Evolutionary conservation across 2,329 filamentous ascomycete species (phyloP).

Genomic region (Hymenotorrendiella dingleyae): DNA sequence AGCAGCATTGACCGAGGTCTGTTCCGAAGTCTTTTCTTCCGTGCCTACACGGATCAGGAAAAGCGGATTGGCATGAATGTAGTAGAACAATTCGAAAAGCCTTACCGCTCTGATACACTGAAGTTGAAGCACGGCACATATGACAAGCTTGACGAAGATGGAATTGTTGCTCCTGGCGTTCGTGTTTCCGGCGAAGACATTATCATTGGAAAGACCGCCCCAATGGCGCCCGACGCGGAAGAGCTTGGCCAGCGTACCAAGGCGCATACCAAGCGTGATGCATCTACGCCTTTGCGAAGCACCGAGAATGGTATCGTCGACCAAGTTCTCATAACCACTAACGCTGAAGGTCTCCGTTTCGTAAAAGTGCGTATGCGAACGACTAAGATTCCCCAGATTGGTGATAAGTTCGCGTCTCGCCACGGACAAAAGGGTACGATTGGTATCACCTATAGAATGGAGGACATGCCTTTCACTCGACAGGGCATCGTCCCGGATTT

Average conservation of each 20-base stretch:
- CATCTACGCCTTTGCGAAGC: conserved; percentile 87
- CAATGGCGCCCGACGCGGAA: conserved; percentile 85
- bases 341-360: conserved; percentile 88
- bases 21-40: conserved; percentile 96
- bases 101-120: conserved; percentile 79
- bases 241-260: conserved; percentile 90
- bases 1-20: conserved; percentile 96
- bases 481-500: conserved; percentile 91
- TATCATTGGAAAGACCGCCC: conserved; percentile 97
- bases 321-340: conserved; percentile 87
- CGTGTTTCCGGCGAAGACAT: conserved; percentile 97
- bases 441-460: conserved; percentile 93
- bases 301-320: conserved; percentile 98
- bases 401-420: conserved; percentile 97
- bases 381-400: conserved; percentile 97
- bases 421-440: conserved; percentile 99
- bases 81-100: conserved; percentile 93
- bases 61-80: conserved; percentile 93
- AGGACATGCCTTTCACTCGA: conserved; percentile 96
- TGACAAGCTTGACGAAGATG: conserved; percentile 95
- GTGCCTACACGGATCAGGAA: conserved; percentile 94
- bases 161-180: conserved; percentile 87
- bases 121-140: conserved; percentile 93
- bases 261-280: conserved; percentile 87
- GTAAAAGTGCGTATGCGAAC: conserved; percentile 97